A percentile compares a stretch with the other conserved stretches of the same genome.
These are phyloP conservation scores for Coffea eugenioides DNA, from an alignment of 257 asterid species.

Conservation along the genomic window DNA sequence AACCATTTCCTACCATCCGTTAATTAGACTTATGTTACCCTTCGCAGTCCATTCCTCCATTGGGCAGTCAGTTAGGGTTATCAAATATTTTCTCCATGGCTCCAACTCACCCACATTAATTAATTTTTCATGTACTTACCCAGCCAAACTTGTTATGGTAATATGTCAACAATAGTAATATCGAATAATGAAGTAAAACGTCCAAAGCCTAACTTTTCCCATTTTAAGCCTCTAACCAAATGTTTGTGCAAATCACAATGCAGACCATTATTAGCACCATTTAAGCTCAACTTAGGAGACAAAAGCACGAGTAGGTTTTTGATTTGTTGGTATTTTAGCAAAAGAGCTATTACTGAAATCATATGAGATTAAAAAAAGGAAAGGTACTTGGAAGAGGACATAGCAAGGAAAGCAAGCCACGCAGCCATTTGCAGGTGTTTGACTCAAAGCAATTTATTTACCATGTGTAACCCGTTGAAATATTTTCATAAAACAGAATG, in stretches of 20 bases:
- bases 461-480: constrained; percentile 6
- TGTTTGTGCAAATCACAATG: background rate
- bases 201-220: background rate
- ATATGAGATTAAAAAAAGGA: background rate
- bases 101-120: background rate
- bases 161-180: background rate
- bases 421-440: background rate
- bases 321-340: background rate
- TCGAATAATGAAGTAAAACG: background rate
- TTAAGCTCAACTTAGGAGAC: background rate
- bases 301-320: background rate
- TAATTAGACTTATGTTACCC: background rate
- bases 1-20: background rate
- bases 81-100: too few species aligned
- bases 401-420: background rate
- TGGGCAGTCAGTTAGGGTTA: background rate
- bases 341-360: background rate
- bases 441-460: background rate
- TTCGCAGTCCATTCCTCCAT: background rate
- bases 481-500: background rate
- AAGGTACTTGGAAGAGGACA: background rate
- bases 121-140: background rate
- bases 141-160: background rate
- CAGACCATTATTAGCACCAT: background rate
- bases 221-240: background rate